These are phyloP conservation scores for Pseudocercospora fijiensis DNA, from an alignment of 2,329 filamentous ascomycete species.

Conservation along the genomic window DNA sequence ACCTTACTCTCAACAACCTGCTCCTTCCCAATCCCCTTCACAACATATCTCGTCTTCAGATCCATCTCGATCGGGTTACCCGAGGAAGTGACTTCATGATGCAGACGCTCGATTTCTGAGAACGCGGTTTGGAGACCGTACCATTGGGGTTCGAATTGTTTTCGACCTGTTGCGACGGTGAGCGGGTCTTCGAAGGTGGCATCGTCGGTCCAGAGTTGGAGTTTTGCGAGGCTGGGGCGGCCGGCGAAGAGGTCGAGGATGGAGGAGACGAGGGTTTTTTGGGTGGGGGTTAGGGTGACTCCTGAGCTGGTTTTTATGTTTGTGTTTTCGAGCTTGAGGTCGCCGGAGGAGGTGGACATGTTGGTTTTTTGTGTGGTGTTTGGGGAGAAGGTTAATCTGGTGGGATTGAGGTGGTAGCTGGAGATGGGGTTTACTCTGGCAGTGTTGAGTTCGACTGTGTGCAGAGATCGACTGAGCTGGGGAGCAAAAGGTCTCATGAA, in stretches of 20 bases:
- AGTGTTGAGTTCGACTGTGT: conserved; percentile 3
- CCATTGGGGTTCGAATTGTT: conserved; percentile 55
- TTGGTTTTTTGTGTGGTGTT: background rate
- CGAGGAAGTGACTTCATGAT: conserved; percentile 53
- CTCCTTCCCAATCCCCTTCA: conserved; percentile 56
- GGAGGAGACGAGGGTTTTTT: conserved; percentile 57
- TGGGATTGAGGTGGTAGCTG: background rate
- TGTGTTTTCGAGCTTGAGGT: conserved; percentile 55
- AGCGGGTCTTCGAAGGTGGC: conserved; percentile 60
- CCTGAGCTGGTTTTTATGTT: conserved; percentile 54
- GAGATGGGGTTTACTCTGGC: background rate
- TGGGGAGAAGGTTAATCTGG: background rate
- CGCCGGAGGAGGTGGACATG: conserved; percentile 33
- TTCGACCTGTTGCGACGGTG: conserved; percentile 57
- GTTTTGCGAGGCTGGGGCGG: conserved; percentile 58
- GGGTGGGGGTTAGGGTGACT: conserved; percentile 50
- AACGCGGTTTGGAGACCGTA: conserved; percentile 62
- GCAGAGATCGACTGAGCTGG: conserved; percentile 12
- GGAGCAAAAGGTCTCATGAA: conserved; percentile 20
- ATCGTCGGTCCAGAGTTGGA: conserved; percentile 59
- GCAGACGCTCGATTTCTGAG: conserved; percentile 56
- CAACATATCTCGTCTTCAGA: conserved; percentile 53
- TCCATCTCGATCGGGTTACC: conserved; percentile 62
- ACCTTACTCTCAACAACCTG: conserved; percentile 52
- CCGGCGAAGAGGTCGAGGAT: conserved; percentile 64